Evolutionary conservation across 2,329 filamentous ascomycete species (phyloP), one percentile per base, ranked within the genome.

Genomic region (Fusarium virguliforme): DNA sequence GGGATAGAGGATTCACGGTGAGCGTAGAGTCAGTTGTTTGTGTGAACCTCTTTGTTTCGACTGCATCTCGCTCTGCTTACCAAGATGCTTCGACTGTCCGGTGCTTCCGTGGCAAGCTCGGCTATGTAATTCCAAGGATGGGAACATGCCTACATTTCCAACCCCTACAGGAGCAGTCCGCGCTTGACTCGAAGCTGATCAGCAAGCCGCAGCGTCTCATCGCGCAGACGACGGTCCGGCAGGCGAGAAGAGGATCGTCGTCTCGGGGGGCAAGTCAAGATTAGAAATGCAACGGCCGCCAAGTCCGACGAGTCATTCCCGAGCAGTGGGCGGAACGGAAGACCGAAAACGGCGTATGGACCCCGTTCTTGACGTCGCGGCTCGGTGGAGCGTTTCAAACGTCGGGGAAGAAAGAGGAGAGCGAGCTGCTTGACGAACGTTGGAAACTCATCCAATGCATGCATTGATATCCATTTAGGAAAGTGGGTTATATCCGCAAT

Each of bases 321-420:
- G 28, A 30, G 24, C n/a, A 30, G 24, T 28, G 43, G 6, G 56
- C 35, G 34, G 35, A 26, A 43, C 55, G 22, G 38, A 5, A 32
- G 18, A 15, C 54, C 22, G 10, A 62, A 51, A 50, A 59, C 41
- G 54, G 60, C 18, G 43, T 26, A 28, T 51, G 40, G 60, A 62
- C 60, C 59, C 59, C 43, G 53, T 64, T 62, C 50, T 30, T 64
- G 40, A 67, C 64, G 62, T 48, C 53, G 60, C 66, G 46, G 34
- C 41, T 43, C 30, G 40, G 69, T 65, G 63, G 62, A 68, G 64
- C 41, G 64, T 68, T 73, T 74, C 69, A 74, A 74, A 71, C 70
- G 64, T 67, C 46, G 67, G 60, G 70, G 70, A 59, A 61, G 43
- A 60, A 51, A 35, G 35, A 26, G 30, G 50, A 38, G 12, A 15